Evolutionary conservation across 495 filamentous ascomycete species (phyloP).

Genomic region (Penicillium atrosanguineum): DNA sequence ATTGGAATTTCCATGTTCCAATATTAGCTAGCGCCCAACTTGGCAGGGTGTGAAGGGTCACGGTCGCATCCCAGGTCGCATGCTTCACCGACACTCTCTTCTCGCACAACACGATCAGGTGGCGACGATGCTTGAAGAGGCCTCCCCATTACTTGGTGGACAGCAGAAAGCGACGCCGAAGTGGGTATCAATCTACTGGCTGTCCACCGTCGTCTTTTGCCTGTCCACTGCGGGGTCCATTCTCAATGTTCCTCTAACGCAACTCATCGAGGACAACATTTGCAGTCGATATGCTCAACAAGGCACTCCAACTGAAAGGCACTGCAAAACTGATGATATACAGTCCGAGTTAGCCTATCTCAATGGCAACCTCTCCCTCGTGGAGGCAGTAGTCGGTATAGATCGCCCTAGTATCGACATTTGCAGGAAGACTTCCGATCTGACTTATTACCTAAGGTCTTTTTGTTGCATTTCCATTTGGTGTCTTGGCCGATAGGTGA

Average conservation of each 20-base stretch:
- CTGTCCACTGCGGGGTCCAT: background rate
- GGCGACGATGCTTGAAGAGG: background rate
- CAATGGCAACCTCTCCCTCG: constrained; percentile 3
- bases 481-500: constrained; percentile 8
- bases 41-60: too few species aligned
- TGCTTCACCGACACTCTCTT: too few species aligned
- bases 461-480: constrained; percentile 9
- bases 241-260: background rate
- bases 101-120: too few species aligned
- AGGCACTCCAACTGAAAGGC: background rate
- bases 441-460: constrained; percentile 1
- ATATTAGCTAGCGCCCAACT: too few species aligned
- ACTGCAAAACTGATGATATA: constrained; percentile 8
- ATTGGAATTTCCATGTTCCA: too few species aligned
- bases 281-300: background rate
- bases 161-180: background rate
- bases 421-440: background rate
- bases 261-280: constrained; percentile 1
- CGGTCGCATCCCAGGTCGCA: too few species aligned
- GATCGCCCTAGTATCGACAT: background rate
- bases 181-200: background rate
- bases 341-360: constrained; percentile 9
- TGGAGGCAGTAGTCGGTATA: constrained; percentile 9
- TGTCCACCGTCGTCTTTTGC: background rate
- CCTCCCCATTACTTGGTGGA: background rate